Evolutionary conservation across 192 early-diverging fungal genomes (phyloP).

Genomic region (Chytriomyces hyalinus): DNA sequence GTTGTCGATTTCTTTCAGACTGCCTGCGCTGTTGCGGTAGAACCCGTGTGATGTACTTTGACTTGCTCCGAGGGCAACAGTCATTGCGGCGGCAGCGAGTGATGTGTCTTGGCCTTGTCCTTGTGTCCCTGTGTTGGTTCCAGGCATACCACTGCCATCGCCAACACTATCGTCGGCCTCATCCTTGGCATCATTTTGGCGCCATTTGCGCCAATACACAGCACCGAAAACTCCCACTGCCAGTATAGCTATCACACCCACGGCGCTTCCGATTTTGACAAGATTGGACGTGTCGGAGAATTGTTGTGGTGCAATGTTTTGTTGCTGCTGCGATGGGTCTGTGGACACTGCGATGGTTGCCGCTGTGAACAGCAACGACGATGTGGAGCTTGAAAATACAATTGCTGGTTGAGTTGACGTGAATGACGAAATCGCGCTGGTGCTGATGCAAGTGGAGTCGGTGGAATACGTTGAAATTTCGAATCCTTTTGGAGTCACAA

Average conservation of each 20-base stretch:
- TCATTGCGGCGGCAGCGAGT: background rate
- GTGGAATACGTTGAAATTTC: too few species aligned
- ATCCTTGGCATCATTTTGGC: background rate
- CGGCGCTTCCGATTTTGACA: slow-evolving; percentile 1
- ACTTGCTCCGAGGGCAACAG: background rate
- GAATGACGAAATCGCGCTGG: too few species aligned
- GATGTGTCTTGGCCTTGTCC: background rate
- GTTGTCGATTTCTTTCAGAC: background rate
- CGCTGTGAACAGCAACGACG: too few species aligned
- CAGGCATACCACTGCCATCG: background rate
- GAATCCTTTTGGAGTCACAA: background rate
- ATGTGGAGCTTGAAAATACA: too few species aligned
- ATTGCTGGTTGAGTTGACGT: too few species aligned
- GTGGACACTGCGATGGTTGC: background rate
- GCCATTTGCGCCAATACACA: slow-evolving; percentile 1
- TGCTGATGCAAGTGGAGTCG: too few species aligned
- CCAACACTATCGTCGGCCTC: background rate
- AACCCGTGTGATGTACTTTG: background rate
- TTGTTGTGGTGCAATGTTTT: background rate
- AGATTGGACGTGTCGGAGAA: background rate
- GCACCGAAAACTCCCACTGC: background rate
- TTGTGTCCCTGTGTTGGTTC: background rate
- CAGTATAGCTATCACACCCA: background rate
- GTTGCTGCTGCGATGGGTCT: background rate
- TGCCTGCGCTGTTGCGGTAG: background rate